Evolutionary conservation across 805 yeast species (phyloP).

Genomic region (Candida golubevii): DNA sequence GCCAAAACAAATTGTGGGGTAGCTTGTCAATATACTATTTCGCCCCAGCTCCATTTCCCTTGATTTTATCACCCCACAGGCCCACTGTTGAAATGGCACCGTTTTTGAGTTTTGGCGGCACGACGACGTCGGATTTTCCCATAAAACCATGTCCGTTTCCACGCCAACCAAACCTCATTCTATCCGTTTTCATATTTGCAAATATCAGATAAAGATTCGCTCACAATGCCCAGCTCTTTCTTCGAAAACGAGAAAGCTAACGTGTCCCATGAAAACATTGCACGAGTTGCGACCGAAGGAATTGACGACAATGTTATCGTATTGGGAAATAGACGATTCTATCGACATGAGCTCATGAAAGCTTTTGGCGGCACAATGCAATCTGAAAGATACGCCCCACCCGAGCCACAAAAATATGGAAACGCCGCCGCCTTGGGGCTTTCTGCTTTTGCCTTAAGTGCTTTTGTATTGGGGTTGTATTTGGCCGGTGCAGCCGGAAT

Average conservation of each 20-base stretch:
- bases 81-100: too few relatives aligned
- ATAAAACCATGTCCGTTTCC: too few relatives aligned
- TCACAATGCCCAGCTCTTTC: neutral
- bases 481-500: slow-evolving; percentile 47
- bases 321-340: slow-evolving; percentile 41
- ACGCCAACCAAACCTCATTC: too few relatives aligned
- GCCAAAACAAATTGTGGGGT: too few relatives aligned
- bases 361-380: slow-evolving; percentile 62
- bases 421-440: slow-evolving; percentile 56
- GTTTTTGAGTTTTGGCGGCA: too few relatives aligned
- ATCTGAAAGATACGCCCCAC: slow-evolving; percentile 42
- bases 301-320: slow-evolving; percentile 40
- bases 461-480: slow-evolving; percentile 45
- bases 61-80: too few relatives aligned
- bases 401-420: slow-evolving; percentile 33
- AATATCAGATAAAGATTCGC: too few relatives aligned
- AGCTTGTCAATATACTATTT: too few relatives aligned
- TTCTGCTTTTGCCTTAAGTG: slow-evolving; percentile 44
- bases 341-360: slow-evolving; percentile 50
- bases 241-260: neutral
- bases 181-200: too few relatives aligned
- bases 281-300: slow-evolving; percentile 15
- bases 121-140: too few relatives aligned
- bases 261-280: neutral
- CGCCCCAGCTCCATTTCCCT: too few relatives aligned